Base-by-base conservation (phyloP, 1,284 basidiomycete genomes). In the Kwoniella shivajii region DNA sequence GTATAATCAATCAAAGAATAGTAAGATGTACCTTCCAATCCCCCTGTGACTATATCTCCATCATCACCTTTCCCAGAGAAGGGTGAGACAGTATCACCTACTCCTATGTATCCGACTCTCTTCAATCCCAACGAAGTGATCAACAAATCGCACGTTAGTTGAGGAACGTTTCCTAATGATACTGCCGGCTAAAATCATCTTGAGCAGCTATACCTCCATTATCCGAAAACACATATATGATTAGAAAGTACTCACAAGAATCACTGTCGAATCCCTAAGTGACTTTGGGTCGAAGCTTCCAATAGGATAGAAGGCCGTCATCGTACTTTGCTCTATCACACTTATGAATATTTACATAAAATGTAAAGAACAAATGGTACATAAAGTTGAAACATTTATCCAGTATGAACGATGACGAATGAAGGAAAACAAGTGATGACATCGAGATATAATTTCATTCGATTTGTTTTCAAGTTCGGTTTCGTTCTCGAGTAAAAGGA, bases 91-190 rank as follows among this genome's bases (percentile, higher is more conserved):
- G 84, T 84, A 36, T 78, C 79, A 16, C 87, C 80, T 60, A 85
- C 82, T 22, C 89, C 82, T 20, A 86, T 72, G 29, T 61, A 70
- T 9, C 85, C 89, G 9, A 89, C 76, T 38, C 83, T 80, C 50
- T 75, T 69, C 9, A 91, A 81, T 16, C 78, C 79, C 42, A 89
- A 79, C 0, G 86, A 85, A 5, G 85, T 73, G 54, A 90, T 86
- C 56, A 91, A 76, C 13, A 91, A 77, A 75, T 91, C 89, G 16
- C 79, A 84, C 0, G 88, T 84, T 16, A 91, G 82, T 68, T 91
- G 89, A 6, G 85, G 81, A 36, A 91, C 82, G 77, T 90, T 91
- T 43, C 86, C 89, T 24, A 85, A 83, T 1, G 89, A 90, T 4
- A 91, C 88, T 42, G 90, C 74, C 24, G 89, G 89, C 89, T 91